phyloP scores from a whole-genome alignment of 1,139 yeast genomes.

The Debaryomycetaceae sp. region DNA sequence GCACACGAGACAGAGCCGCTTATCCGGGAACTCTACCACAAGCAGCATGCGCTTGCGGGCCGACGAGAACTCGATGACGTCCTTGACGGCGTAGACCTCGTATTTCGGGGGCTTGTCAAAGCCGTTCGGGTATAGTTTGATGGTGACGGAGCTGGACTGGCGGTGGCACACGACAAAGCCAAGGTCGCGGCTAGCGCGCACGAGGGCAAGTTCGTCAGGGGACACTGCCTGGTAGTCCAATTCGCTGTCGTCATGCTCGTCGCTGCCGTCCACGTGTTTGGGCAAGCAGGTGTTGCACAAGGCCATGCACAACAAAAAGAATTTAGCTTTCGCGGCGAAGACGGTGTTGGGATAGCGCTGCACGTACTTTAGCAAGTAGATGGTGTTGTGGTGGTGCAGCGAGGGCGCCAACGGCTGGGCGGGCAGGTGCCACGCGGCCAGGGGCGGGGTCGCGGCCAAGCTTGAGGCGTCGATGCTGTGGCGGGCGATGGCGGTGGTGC shows the following conservation, averaged over 20 bases:
- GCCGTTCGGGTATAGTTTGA: constrained; percentile 79
- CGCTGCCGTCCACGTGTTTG: constrained; percentile 2
- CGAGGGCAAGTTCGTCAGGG: constrained; percentile 91
- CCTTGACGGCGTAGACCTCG: constrained; percentile 65
- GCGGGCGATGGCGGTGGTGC: constrained; percentile 24
- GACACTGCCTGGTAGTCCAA: constrained; percentile 86
- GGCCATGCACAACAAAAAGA: constrained; percentile 74
- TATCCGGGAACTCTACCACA: constrained; percentile 70
- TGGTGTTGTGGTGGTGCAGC: constrained; percentile 21
- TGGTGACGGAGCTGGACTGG: constrained; percentile 43
- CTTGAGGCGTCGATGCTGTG: constrained; percentile 16
- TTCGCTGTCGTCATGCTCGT: constrained; percentile 23
- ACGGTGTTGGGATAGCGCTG: constrained; percentile 61
- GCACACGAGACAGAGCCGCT: constrained; percentile 67
- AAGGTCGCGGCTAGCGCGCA: constrained; percentile 88
- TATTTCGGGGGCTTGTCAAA: constrained; percentile 50
- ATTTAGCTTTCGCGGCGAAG: constrained; percentile 63
- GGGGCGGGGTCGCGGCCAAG: neutral
- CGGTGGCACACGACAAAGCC: constrained; percentile 76
- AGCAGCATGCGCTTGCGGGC: constrained; percentile 91
- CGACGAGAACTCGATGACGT: constrained; percentile 77
- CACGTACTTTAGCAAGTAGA: constrained; percentile 56
- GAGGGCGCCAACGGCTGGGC: constrained; percentile 22
- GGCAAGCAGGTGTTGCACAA: constrained; percentile 89
- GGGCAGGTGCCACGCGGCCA: constrained; percentile 24